Evolutionary conservation across 352 stramenopile genomes (phyloP).

Genomic region (Peronospora belbahrii): DNA sequence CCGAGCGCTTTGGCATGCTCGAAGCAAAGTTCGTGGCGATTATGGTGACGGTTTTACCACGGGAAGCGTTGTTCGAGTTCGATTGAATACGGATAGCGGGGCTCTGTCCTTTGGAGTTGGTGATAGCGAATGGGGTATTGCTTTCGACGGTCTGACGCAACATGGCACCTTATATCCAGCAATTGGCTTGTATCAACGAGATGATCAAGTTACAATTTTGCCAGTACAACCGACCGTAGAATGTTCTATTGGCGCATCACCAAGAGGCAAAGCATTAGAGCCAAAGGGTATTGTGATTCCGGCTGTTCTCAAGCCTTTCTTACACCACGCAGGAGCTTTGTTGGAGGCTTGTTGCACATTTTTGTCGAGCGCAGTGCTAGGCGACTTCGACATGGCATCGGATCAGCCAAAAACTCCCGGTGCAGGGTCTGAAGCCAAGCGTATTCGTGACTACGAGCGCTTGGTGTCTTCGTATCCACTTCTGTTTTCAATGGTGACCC

Average conservation of each 20-base stretch:
- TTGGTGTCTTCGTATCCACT: conserved; percentile 40
- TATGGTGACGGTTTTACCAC: conserved; percentile 87
- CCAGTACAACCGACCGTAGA: conserved; percentile 46
- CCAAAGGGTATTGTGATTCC: conserved; percentile 42
- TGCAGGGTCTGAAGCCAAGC: conserved; percentile 10
- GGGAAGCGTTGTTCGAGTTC: conserved; percentile 69
- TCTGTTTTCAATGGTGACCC: conserved; percentile 52
- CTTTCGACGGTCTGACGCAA: conserved; percentile 83
- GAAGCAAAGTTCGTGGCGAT: conserved; percentile 83
- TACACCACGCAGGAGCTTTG: conserved; percentile 56
- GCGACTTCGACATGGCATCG: conserved; percentile 15
- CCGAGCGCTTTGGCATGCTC: conserved; percentile 83
- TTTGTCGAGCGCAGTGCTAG: conserved; percentile 28
- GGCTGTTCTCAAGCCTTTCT: conserved; percentile 66
- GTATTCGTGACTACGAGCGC: conserved; percentile 23
- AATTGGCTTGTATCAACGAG: conserved; percentile 83
- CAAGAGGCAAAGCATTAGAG: conserved; percentile 19
- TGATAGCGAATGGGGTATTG: conserved; percentile 84
- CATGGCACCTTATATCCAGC: conserved; percentile 83
- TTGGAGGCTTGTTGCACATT: conserved; percentile 50
- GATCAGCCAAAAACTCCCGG: conserved; percentile 14
- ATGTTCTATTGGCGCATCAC: conserved; percentile 18
- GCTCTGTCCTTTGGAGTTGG: conserved; percentile 83
- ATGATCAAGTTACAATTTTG: conserved; percentile 85
- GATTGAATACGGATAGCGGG: conserved; percentile 82